Evolutionary conservation across 768 basidiomycete genomes (phyloP).

Genomic region (Pulveroboletus sp.): DNA sequence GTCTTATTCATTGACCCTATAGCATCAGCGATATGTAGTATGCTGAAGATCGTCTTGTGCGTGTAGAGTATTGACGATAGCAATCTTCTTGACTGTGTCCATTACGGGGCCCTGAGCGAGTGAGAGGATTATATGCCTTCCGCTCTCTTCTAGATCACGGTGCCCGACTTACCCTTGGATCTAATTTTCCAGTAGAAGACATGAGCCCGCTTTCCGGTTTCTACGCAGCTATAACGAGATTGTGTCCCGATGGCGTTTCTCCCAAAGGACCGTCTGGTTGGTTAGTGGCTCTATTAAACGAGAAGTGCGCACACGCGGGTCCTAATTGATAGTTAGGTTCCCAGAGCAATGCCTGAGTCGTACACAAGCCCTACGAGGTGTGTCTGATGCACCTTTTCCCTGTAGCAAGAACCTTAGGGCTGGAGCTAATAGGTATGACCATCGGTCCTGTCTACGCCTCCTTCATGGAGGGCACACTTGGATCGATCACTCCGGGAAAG

Average conservation of each 20-base stretch:
- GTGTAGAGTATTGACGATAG: slow-evolving; percentile 14
- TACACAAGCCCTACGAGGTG: slow-evolving; percentile 71
- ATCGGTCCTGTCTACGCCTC: slow-evolving; percentile 84
- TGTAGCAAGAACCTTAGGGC: background rate
- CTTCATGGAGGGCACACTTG: slow-evolving; percentile 67
- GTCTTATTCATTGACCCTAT: background rate
- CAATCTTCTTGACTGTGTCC: background rate
- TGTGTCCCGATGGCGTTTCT: slow-evolving; percentile 63
- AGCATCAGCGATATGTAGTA: slow-evolving; percentile 89
- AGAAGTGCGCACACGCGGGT: too few species aligned
- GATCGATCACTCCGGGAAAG: slow-evolving; percentile 76
- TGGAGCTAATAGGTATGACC: slow-evolving; percentile 64
- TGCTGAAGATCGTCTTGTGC: slow-evolving; percentile 74
- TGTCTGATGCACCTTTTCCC: background rate
- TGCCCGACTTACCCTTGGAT: slow-evolving; percentile 72
- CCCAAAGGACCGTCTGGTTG: slow-evolving; percentile 84
- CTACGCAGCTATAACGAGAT: slow-evolving; percentile 81
- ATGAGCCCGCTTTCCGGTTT: slow-evolving; percentile 82
- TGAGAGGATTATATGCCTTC: slow-evolving; percentile 87
- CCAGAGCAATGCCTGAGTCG: slow-evolving; percentile 75
- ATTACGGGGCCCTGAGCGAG: slow-evolving; percentile 69
- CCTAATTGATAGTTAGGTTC: slow-evolving; percentile 50
- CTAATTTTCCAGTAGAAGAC: slow-evolving; percentile 86
- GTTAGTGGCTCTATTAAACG: slow-evolving; percentile 36
- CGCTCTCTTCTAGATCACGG: slow-evolving; percentile 61